Evolutionary conservation across 495 filamentous ascomycete genomes (phyloP).

Genomic region (Xylona heveae): DNA sequence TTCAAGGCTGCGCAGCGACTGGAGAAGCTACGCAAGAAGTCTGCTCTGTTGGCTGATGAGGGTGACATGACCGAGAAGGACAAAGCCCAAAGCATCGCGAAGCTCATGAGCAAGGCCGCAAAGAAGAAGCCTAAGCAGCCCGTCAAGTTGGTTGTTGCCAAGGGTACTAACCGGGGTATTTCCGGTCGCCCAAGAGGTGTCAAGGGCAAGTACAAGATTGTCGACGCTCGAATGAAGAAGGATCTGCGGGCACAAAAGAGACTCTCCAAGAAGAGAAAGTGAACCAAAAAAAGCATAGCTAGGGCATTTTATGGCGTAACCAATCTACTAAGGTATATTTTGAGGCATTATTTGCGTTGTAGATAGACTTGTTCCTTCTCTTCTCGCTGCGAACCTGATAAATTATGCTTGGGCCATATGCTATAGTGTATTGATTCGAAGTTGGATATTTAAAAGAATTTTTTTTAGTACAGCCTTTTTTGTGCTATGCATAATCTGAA

Average conservation of each 20-base stretch:
- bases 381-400: too few relatives aligned
- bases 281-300: too few relatives aligned
- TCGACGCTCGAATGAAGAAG: conserved; percentile 95
- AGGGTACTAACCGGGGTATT: conserved; percentile 66
- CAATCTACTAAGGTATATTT: too few relatives aligned
- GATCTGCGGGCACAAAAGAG: conserved; percentile 85
- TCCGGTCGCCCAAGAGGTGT: conserved; percentile 61
- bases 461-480: too few relatives aligned
- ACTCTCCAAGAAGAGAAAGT: conserved; percentile 39
- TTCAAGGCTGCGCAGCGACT: conserved; percentile 76
- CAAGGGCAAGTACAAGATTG: conserved; percentile 98
- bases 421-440: too few relatives aligned
- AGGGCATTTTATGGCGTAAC: too few relatives aligned
- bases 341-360: background rate
- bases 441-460: too few relatives aligned
- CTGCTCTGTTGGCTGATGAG: conserved; percentile 63
- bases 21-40: conserved; percentile 93
- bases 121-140: conserved; percentile 72
- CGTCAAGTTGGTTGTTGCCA: conserved; percentile 78
- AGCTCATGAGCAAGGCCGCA: conserved; percentile 56
- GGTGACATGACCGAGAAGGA: conserved; percentile 87
- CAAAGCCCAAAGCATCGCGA: conserved; percentile 67
- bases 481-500: too few relatives aligned
- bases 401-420: too few relatives aligned
- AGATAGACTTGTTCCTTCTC: too few relatives aligned